Conservation (phyloP, 192 early-diverging fungal species). For the Podila epigama region DNA sequence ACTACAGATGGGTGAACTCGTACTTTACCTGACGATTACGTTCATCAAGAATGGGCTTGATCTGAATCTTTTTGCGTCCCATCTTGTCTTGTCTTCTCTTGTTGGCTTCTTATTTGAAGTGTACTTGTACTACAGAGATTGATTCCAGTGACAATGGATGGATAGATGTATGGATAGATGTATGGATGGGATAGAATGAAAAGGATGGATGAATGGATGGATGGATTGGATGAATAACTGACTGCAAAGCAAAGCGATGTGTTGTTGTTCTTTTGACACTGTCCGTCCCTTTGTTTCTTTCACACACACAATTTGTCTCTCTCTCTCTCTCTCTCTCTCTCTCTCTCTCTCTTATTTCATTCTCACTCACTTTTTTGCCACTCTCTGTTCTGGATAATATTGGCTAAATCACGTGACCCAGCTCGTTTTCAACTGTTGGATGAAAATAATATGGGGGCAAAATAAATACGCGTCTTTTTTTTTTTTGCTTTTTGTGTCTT, state of each 20-base stretch:
- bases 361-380: neutral
- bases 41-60: constrained; percentile 88
- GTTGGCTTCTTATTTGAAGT: too few relatives aligned
- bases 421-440: neutral
- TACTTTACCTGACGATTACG: constrained; percentile 84
- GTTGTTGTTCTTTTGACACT: neutral
- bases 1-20: neutral
- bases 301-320: too few relatives aligned
- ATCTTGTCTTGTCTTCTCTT: constrained; percentile 52
- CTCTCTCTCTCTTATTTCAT: neutral
- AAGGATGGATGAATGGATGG: neutral
- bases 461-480: too few relatives aligned
- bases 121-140: too few relatives aligned
- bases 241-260: neutral
- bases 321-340: neutral
- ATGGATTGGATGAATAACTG: neutral
- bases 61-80: constrained; percentile 96
- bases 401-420: neutral
- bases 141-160: too few relatives aligned
- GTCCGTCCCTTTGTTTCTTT: neutral
- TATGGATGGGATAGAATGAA: neutral
- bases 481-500: too few relatives aligned
- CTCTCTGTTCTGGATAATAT: neutral
- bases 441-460: too few relatives aligned
- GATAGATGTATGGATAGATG: too few relatives aligned